Evolutionary conservation across 1,284 basidiomycete genomes (phyloP).

Genomic region (Trametes pubescens): DNA sequence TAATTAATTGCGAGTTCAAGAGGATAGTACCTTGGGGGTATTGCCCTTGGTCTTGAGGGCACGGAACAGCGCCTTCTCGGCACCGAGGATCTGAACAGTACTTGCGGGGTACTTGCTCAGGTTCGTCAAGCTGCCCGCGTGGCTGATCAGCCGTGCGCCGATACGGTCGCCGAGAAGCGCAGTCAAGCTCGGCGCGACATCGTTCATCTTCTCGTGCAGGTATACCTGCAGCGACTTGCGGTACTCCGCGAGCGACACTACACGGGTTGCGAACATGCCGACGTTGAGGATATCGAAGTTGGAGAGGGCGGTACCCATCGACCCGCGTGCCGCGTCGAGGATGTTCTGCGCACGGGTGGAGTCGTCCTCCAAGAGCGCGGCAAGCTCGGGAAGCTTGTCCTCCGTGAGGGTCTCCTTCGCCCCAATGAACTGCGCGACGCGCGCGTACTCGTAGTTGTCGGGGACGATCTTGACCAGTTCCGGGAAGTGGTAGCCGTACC

Average conservation of each 20-base stretch:
- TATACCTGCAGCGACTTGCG: constrained; percentile 92
- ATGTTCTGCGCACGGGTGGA: constrained; percentile 91
- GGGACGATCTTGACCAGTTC: constrained; percentile 95
- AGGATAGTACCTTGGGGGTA: constrained; percentile 86
- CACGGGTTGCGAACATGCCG: constrained; percentile 89
- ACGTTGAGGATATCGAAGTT: constrained; percentile 99
- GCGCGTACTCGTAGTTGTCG: constrained; percentile 97
- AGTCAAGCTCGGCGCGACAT: constrained; percentile 95
- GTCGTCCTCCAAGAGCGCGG: constrained; percentile 89
- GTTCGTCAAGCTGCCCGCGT: constrained; percentile 97
- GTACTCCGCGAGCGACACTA: constrained; percentile 94
- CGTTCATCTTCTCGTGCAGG: constrained; percentile 97
- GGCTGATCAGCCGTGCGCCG: constrained; percentile 94
- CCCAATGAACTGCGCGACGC: constrained; percentile 87
- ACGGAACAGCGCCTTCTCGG: constrained; percentile 98
- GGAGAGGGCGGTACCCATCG: constrained; percentile 94
- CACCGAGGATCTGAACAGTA: constrained; percentile 97
- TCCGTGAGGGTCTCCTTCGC: constrained; percentile 86
- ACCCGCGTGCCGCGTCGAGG: constrained; percentile 92
- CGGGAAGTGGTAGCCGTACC: constrained; percentile 99
- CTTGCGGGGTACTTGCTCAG: constrained; percentile 98
- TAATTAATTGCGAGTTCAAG: not conserved
- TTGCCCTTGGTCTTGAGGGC: constrained; percentile 99
- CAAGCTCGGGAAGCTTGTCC: constrained; percentile 83
- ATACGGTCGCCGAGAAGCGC: constrained; percentile 96